phyloP scores from a whole-genome alignment of 805 yeast genomes.

The Teunomyces funiuensis region DNA sequence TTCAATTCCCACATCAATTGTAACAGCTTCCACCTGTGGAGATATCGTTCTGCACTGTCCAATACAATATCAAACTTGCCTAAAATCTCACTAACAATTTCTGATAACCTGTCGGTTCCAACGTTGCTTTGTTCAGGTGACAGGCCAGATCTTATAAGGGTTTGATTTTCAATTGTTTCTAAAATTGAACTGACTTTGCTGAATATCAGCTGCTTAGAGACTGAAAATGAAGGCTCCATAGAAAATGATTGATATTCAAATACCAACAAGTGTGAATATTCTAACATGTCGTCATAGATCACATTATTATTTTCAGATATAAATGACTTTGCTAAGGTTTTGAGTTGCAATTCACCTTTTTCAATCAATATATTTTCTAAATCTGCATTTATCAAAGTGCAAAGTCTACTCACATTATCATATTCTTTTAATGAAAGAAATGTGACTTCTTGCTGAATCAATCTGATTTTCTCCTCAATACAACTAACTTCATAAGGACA shows the following conservation, averaged over 20 bases:
- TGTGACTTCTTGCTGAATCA: slow-evolving; percentile 16
- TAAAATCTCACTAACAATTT: slow-evolving; percentile 4
- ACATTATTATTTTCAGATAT: not conserved
- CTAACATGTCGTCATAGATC: not conserved
- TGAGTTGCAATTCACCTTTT: slow-evolving; percentile 19
- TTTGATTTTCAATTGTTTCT: slow-evolving; percentile 19
- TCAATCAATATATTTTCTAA: slow-evolving; percentile 18
- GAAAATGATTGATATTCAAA: slow-evolving; percentile 37
- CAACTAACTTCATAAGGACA: slow-evolving; percentile 15
- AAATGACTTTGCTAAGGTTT: slow-evolving; percentile 1
- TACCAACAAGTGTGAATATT: slow-evolving; percentile 30
- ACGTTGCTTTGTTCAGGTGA: not conserved
- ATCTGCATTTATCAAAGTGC: slow-evolving; percentile 23
- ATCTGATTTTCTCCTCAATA: slow-evolving; percentile 12
- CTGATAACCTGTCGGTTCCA: not conserved
- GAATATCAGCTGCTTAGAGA: slow-evolving; percentile 32
- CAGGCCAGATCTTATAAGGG: slow-evolving; percentile 6
- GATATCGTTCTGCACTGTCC: slow-evolving; percentile 33
- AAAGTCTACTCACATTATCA: slow-evolving; percentile 14
- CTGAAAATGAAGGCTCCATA: slow-evolving; percentile 42
- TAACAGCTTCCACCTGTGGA: slow-evolving; percentile 52
- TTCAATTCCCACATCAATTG: slow-evolving; percentile 58
- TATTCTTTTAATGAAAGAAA: slow-evolving; percentile 17
- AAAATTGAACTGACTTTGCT: slow-evolving; percentile 16
- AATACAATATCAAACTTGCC: slow-evolving; percentile 31